Conservation (phyloP, 495 filamentous ascomycete species). For the Staphylotrichum longicolle region DNA sequence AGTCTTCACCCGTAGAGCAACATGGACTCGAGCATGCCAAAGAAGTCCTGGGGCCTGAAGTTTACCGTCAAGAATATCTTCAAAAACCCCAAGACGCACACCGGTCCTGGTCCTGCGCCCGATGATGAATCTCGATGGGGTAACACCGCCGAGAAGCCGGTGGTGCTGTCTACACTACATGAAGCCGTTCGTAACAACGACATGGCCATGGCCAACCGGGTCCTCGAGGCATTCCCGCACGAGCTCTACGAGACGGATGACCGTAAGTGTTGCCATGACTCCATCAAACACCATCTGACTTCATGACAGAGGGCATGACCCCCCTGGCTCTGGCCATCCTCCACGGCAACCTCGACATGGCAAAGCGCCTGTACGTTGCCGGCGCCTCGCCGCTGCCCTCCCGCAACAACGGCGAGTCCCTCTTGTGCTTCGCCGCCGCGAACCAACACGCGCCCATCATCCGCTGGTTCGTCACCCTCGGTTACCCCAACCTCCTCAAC, state of each 20-base stretch:
- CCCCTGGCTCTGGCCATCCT: constrained; percentile 16
- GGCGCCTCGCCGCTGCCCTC: not conserved
- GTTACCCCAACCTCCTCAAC: constrained; percentile 1
- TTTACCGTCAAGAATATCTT: not conserved
- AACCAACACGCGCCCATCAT: constrained; percentile 7
- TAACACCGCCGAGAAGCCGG: not conserved
- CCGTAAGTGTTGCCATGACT: not conserved
- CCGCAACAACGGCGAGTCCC: constrained; percentile 17
- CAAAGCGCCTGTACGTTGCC: not conserved
- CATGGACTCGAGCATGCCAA: not conserved
- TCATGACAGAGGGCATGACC: constrained; percentile 12
- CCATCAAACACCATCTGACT: not conserved
- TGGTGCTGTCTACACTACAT: not conserved
- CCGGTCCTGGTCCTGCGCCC: not conserved
- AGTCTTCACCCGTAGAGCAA: not conserved
- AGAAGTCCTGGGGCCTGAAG: not conserved
- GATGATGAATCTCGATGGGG: not conserved
- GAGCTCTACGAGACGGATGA: not conserved
- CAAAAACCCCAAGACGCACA: not conserved
- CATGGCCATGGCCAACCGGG: not conserved
- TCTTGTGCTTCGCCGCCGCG: constrained; percentile 7
- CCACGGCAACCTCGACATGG: not conserved
- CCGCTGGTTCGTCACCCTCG: constrained; percentile 1
- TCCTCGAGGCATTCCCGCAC: not conserved
- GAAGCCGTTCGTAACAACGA: constrained; percentile 2